Evolutionary conservation across 345 rosid species (phyloP).

Genomic region (Moricandia arvensis): DNA sequence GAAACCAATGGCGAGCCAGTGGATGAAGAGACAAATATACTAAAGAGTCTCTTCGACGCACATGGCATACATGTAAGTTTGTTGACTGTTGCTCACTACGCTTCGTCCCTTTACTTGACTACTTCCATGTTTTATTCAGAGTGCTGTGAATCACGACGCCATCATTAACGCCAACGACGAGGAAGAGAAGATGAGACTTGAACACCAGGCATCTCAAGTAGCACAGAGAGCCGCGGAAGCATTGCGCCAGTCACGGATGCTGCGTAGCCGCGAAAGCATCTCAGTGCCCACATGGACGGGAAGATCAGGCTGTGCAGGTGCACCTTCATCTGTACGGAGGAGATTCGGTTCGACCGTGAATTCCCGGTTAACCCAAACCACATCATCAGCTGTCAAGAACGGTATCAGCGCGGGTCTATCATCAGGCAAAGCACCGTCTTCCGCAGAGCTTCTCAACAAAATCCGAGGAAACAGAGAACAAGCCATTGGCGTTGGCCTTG

Average conservation of each 20-base stretch:
- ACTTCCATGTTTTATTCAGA: constrained; percentile 40
- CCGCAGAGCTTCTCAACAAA: constrained; percentile 73
- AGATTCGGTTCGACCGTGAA: constrained; percentile 74
- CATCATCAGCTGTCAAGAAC: constrained; percentile 42
- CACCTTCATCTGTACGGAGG: constrained; percentile 64
- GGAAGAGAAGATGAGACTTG: constrained; percentile 80
- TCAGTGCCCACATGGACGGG: constrained; percentile 98
- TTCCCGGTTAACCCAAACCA: constrained; percentile 47
- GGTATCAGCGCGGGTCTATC: constrained; percentile 72
- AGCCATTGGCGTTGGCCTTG: constrained; percentile 68
- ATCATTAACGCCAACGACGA: constrained; percentile 69
- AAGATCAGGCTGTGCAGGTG: constrained; percentile 88
- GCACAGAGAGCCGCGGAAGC: constrained; percentile 98
- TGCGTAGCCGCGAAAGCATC: constrained; percentile 73
- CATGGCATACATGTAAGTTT: constrained; percentile 85
- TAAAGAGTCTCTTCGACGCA: constrained; percentile 78
- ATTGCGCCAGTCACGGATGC: constrained; percentile 76
- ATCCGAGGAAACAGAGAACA: constrained; percentile 64
- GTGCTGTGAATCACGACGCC: constrained; percentile 88
- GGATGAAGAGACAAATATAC: constrained; percentile 74
- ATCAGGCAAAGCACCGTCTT: constrained; percentile 82
- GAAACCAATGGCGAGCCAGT: constrained; percentile 49
- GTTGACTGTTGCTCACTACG: neutral
- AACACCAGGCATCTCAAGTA: constrained; percentile 87
- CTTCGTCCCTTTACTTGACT: constrained; percentile 3